Evolutionary conservation across 2,329 filamentous ascomycete genomes (phyloP), one percentile per base, ranked within the genome.

Genomic region (Rugonectria rugulosa): DNA sequence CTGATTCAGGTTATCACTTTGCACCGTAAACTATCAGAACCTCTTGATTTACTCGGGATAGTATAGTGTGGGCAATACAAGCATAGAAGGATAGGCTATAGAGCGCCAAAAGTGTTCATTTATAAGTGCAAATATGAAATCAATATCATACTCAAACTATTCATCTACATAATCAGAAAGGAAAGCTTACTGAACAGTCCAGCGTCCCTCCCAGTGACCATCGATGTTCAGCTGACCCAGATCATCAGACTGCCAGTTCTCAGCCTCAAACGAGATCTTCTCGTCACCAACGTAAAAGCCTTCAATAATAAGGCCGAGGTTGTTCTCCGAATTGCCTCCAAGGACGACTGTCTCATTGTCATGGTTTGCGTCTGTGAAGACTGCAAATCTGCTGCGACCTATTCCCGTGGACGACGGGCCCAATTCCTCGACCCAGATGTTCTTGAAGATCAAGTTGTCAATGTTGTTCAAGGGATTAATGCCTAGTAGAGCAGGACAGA

Each of bases 391-490:
- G 34, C 56, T 59, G 21, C 23, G 23, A 9, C 53, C 56, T 6
- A 61, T 56, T 19, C 55, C 32, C 2, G 37, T 36, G 15, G 32
- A 52, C 14, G 53, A 29, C 1, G 34, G 26, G 2, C 42, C 38
- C 4, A 61, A 50, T 37, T 48, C 9, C 27, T 59, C 59, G 10
- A 59, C 51, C 26, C 20, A 45, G 21, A 61, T 59, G 32, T 61
- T 61, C 7, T 29, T 36, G n/a, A 61, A 43, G 17, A 27, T 23
- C 29, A 61, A 41, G n/a, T 29, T 51, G 23, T 61, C 59, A 20
- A 34, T 54, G 60, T 60, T 61, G 6, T 61, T 34, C n/a, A 63
- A 47, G 11, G 61, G 61, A 41, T 59, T 58, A 47, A 63, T 48
- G 19, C 61, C 56, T 3, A 63, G 17, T 3, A 63, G 27, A n/a